A percentile compares a stretch with the other conserved stretches of the same genome.
Evolutionary conservation across 176 grass and related monocot genomes (phyloP).

Genomic region (Avena atlantica): DNA sequence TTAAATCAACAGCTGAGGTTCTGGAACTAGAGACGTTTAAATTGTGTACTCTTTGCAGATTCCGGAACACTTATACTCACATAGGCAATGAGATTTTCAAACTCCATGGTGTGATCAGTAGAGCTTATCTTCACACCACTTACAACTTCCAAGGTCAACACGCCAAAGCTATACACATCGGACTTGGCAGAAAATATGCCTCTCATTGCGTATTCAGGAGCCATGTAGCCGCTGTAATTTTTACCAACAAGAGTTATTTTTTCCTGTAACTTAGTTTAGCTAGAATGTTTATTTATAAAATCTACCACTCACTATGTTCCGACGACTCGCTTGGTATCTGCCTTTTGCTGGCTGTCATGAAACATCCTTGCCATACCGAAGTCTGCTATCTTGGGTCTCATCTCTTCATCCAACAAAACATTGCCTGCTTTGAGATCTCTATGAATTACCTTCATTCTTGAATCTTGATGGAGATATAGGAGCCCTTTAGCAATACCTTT

Average conservation of each 20-base stretch:
- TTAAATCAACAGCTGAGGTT: not conserved
- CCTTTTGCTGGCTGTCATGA: not conserved
- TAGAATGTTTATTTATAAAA: not conserved
- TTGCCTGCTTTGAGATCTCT: conserved; percentile 4
- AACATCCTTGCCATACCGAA: conserved; percentile 21
- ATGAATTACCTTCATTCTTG: not conserved
- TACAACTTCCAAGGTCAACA: conserved; percentile 15
- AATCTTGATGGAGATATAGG: conserved; percentile 16
- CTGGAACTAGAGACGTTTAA: not conserved
- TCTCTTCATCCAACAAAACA: not conserved
- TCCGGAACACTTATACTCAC: not conserved
- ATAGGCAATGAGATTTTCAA: not conserved
- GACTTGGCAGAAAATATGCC: conserved; percentile 12
- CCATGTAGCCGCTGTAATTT: conserved; percentile 1
- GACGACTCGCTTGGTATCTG: not conserved
- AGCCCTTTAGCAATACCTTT: conserved; percentile 5
- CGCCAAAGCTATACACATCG: conserved; percentile 9
- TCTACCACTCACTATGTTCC: conserved; percentile 3
- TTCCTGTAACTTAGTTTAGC: not conserved
- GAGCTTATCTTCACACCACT: conserved; percentile 2
- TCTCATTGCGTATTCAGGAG: conserved; percentile 17
- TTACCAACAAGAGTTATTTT: not conserved
- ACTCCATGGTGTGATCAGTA: not conserved
- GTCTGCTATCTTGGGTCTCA: conserved; percentile 13
- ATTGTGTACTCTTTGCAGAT: not conserved